These are phyloP conservation scores for Fusarium torulosum DNA, from an alignment of 2,329 filamentous ascomycete genomes.

Conservation along the genomic window DNA sequence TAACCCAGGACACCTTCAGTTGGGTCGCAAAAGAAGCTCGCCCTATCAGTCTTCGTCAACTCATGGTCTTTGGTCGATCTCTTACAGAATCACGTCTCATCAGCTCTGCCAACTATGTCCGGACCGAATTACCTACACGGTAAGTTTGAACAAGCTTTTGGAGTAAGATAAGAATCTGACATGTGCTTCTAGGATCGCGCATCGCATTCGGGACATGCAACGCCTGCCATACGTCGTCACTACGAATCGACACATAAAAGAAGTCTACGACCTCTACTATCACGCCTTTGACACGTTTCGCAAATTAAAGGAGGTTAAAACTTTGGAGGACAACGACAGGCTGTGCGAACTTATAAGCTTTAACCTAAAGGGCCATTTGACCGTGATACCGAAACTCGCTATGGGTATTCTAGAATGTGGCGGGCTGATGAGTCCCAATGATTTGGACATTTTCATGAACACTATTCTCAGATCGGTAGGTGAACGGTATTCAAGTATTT, in stretches of 20 bases:
- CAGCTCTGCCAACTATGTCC: constrained; percentile 96
- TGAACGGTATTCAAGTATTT: constrained; percentile 10
- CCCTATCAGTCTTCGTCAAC: constrained; percentile 94
- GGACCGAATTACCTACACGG: constrained; percentile 86
- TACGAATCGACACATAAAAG: constrained; percentile 92
- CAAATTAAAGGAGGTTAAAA: constrained; percentile 84
- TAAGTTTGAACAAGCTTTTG: constrained; percentile 35
- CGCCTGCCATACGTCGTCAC: constrained; percentile 95
- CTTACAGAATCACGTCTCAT: constrained; percentile 90
- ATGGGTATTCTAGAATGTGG: constrained; percentile 95
- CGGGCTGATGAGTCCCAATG: constrained; percentile 81
- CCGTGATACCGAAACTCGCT: constrained; percentile 92
- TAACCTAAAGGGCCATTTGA: constrained; percentile 87
- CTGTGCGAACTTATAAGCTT: constrained; percentile 85
- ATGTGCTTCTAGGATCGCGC: constrained; percentile 74
- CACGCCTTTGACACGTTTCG: constrained; percentile 94
- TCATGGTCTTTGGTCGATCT: constrained; percentile 97
- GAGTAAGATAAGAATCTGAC: constrained; percentile 21
- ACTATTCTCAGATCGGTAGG: constrained; percentile 88
- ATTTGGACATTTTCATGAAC: constrained; percentile 95
- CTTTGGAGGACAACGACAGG: constrained; percentile 87
- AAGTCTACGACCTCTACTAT: constrained; percentile 98
- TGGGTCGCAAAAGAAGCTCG: constrained; percentile 94
- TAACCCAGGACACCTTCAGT: constrained; percentile 61
- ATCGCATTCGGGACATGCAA: constrained; percentile 97